Conservation (phyloP, 352 stramenopile genomes). For the Pythium sp. region DNA sequence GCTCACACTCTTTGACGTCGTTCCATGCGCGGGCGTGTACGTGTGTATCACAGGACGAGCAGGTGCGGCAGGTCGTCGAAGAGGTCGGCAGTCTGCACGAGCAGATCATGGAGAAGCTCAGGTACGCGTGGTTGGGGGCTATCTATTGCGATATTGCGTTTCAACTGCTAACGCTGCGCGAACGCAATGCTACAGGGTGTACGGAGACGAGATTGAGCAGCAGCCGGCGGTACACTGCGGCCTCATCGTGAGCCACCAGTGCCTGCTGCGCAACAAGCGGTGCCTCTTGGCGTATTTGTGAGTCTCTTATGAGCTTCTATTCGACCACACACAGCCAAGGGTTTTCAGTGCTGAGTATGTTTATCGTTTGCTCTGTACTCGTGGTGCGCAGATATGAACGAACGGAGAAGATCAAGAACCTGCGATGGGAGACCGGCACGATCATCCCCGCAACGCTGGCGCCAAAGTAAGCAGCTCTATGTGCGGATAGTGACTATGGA, state of each 20-base stretch:
- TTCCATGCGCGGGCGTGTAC: neutral
- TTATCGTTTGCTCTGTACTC: neutral
- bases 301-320: neutral
- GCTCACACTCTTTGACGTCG: neutral
- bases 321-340: too few species aligned
- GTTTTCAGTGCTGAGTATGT: neutral
- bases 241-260: slow-evolving; percentile 88
- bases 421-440: slow-evolving; percentile 89
- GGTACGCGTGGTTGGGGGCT: slow-evolving; percentile 24
- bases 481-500: neutral
- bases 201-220: slow-evolving; percentile 60
- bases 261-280: slow-evolving; percentile 88
- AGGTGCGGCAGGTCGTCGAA: slow-evolving; percentile 78
- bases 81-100: slow-evolving; percentile 65
- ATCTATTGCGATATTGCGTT: neutral
- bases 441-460: slow-evolving; percentile 78
- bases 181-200: slow-evolving; percentile 32
- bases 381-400: slow-evolving; percentile 46
- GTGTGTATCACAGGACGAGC: slow-evolving; percentile 51
- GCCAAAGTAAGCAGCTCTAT: slow-evolving; percentile 43
- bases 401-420: slow-evolving; percentile 85
- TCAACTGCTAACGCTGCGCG: slow-evolving; percentile 6
- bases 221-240: slow-evolving; percentile 64
- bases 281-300: slow-evolving; percentile 87
- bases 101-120: slow-evolving; percentile 73